Evolutionary conservation across 768 basidiomycete genomes (phyloP).

Genomic region (Myochromella boudieri): DNA sequence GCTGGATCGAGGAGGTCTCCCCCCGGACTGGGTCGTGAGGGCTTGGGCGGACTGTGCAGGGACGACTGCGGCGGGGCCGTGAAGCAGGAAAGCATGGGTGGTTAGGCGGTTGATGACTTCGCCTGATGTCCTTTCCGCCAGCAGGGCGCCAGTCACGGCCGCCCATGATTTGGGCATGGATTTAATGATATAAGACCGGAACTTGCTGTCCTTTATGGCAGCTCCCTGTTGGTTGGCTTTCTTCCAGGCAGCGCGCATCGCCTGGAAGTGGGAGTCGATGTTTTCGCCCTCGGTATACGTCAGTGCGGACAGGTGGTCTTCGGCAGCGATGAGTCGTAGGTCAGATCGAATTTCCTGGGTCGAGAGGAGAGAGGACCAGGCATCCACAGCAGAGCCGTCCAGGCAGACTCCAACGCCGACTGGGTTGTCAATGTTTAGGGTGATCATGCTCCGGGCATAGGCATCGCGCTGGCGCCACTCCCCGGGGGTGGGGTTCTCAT

Average conservation of each 20-base stretch:
- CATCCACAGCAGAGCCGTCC: background rate
- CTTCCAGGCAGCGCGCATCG: background rate
- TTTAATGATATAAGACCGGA: background rate
- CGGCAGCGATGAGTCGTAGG: background rate
- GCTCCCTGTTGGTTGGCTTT: background rate
- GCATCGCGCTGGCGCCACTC: background rate
- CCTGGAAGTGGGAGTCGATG: background rate
- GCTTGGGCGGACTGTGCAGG: constrained; percentile 1
- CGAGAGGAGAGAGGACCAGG: background rate
- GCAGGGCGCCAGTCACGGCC: background rate
- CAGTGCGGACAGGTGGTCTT: background rate
- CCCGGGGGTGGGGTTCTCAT: background rate
- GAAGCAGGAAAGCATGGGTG: background rate
- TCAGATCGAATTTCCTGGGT: background rate
- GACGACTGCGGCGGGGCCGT: background rate
- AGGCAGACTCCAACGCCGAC: background rate
- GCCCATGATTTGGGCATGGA: constrained; percentile 1
- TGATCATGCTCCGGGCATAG: background rate
- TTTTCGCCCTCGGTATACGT: background rate
- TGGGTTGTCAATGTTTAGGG: background rate
- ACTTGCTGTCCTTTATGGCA: background rate
- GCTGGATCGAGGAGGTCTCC: background rate
- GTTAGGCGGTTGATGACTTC: constrained; percentile 1
- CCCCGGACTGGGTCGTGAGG: background rate
- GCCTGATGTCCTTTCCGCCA: background rate